Evolutionary conservation across 768 basidiomycete species (phyloP).

Genomic region (Epithele typhae): DNA sequence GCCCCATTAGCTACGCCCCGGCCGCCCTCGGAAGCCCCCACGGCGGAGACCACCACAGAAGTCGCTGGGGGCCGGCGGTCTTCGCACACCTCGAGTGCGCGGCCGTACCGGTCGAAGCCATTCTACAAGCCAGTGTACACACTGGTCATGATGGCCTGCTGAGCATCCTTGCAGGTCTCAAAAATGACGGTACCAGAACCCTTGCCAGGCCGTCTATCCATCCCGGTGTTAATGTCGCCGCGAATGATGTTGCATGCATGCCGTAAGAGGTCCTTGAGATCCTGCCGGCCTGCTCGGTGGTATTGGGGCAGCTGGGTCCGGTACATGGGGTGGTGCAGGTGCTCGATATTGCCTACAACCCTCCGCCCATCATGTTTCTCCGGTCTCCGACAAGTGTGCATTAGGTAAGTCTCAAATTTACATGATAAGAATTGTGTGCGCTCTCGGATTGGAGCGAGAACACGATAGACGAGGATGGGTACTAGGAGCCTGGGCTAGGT

Average conservation of each 20-base stretch:
- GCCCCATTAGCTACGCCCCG: slow-evolving; percentile 36
- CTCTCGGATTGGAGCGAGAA: too few species aligned
- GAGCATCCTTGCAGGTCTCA: slow-evolving; percentile 85
- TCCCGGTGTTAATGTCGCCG: slow-evolving; percentile 92
- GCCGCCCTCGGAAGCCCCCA: slow-evolving; percentile 51
- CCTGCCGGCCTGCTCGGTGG: slow-evolving; percentile 98
- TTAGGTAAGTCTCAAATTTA: too few species aligned
- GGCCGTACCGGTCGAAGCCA: slow-evolving; percentile 96
- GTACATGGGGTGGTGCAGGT: neutral
- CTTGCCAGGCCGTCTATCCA: slow-evolving; percentile 90
- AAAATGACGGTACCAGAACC: slow-evolving; percentile 98
- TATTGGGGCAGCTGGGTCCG: slow-evolving; percentile 73
- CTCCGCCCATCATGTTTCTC: too few species aligned
- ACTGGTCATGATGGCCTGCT: slow-evolving; percentile 92
- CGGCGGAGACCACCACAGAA: slow-evolving; percentile 46
- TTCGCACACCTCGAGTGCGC: slow-evolving; percentile 93
- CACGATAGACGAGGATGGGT: too few species aligned
- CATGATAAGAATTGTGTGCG: too few species aligned
- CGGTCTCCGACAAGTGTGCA: too few species aligned
- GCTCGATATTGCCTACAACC: too few species aligned
- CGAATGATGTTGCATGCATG: slow-evolving; percentile 92
- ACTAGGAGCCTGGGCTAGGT: too few species aligned
- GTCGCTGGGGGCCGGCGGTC: slow-evolving; percentile 69
- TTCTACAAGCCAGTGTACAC: slow-evolving; percentile 73
- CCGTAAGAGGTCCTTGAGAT: slow-evolving; percentile 95